Conservation (phyloP, 345 rosid species). For the Diplotaxis tenuifolia region DNA sequence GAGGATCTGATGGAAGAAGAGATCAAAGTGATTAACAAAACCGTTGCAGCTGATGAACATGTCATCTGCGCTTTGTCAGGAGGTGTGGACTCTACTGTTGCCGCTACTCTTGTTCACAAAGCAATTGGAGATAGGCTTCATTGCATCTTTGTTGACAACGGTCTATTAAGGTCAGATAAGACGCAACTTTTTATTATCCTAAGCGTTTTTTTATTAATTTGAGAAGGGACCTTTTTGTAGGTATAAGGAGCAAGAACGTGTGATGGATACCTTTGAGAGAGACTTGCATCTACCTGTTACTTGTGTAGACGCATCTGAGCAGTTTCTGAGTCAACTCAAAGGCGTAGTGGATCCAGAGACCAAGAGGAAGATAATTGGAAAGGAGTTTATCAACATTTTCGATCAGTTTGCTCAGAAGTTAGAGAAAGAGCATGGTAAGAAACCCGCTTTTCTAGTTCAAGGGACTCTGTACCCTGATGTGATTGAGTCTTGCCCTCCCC, state of each 20-base stretch:
- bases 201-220: no score
- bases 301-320: conserved; percentile 76
- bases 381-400: conserved; percentile 77
- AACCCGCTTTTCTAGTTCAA: conserved; percentile 82
- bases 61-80: conserved; percentile 96
- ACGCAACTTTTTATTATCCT: not conserved
- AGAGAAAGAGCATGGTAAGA: conserved; percentile 75
- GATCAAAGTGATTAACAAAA: conserved; percentile 61
- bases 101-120: conserved; percentile 93
- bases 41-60: conserved; percentile 73
- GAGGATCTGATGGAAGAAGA: conserved; percentile 90
- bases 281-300: conserved; percentile 90
- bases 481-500: conserved; percentile 99
- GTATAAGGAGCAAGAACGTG: conserved; percentile 92
- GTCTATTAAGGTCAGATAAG: conserved; percentile 67
- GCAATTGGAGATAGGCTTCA: conserved; percentile 97
- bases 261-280: conserved; percentile 79
- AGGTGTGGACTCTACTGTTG: conserved; percentile 98
- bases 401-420: conserved; percentile 75
- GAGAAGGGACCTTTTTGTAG: conserved; percentile 30
- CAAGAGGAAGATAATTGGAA: conserved; percentile 93
- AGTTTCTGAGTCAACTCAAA: conserved; percentile 78
- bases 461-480: conserved; percentile 97
- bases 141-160: conserved; percentile 93
- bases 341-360: conserved; percentile 90